These are phyloP conservation scores for Trypanosoma avium DNA, from an alignment of 208 protist genomes.

Conservation along the genomic window DNA sequence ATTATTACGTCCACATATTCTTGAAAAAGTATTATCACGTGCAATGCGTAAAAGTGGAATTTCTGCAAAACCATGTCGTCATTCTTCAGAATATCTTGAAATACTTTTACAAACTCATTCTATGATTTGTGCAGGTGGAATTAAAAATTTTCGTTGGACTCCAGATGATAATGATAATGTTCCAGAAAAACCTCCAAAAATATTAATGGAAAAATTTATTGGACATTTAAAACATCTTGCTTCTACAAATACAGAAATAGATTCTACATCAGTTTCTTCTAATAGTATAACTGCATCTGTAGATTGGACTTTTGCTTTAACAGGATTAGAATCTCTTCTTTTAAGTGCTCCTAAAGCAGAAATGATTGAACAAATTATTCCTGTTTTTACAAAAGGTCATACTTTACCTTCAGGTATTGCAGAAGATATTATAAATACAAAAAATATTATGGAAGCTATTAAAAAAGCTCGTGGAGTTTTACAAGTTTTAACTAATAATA, in stretches of 20 bases:
- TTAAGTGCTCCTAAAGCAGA: slow-evolving; percentile 48
- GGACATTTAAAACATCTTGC: slow-evolving; percentile 41
- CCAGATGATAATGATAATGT: slow-evolving; percentile 34
- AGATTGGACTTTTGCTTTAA: slow-evolving; percentile 49
- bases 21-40: slow-evolving; percentile 45
- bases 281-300: slow-evolving; percentile 24
- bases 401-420: slow-evolving; percentile 39
- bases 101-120: slow-evolving; percentile 65
- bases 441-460: slow-evolving; percentile 60
- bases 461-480: slow-evolving; percentile 39
- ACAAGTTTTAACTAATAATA: slow-evolving; percentile 1
- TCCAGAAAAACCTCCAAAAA: slow-evolving; percentile 53
- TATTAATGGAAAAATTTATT: slow-evolving; percentile 43
- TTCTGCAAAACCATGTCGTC: slow-evolving; percentile 19
- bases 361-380: slow-evolving; percentile 59
- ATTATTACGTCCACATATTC: slow-evolving; percentile 31
- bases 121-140: slow-evolving; percentile 50
- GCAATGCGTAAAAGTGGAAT: slow-evolving; percentile 22
- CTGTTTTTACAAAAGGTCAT: slow-evolving; percentile 60
- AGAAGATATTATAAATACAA: slow-evolving; percentile 45
- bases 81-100: slow-evolving; percentile 61
- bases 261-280: neutral
- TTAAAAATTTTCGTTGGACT: slow-evolving; percentile 50
- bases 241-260: neutral
- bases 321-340: slow-evolving; percentile 54